Conservation (phyloP, 768 basidiomycete genomes). For the Exidia glandulosa region DNA sequence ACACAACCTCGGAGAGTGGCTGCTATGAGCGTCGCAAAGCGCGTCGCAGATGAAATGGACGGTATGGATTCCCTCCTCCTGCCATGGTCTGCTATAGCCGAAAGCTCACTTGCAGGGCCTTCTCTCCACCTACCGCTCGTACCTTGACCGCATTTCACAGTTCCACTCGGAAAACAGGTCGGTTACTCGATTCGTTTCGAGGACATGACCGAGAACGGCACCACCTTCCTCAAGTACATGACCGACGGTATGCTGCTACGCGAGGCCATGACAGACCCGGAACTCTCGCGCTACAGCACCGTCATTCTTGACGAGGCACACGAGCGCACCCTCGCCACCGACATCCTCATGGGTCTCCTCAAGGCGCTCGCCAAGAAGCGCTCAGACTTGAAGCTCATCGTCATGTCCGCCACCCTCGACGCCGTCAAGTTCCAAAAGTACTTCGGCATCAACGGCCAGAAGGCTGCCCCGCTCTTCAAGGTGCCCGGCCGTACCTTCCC, state of each 20-base stretch:
- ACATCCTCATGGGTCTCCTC: conserved; percentile 95
- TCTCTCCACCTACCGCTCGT: not conserved
- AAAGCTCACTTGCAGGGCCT: conserved; percentile 4
- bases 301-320: conserved; percentile 99
- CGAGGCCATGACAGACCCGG: conserved; percentile 95
- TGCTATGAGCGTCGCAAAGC: conserved; percentile 96
- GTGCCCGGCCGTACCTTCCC: conserved; percentile 91
- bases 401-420: conserved; percentile 98
- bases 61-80: conserved; percentile 36
- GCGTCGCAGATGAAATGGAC: conserved; percentile 99
- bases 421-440: conserved; percentile 95
- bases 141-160: conserved; percentile 27
- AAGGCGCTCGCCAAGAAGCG: conserved; percentile 75
- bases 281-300: conserved; percentile 82
- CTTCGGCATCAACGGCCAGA: conserved; percentile 45
- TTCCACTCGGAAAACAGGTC: conserved; percentile 86
- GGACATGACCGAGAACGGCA: conserved; percentile 83
- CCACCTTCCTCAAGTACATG: conserved; percentile 98
- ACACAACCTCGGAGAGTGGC: conserved; percentile 95
- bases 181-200: conserved; percentile 99
- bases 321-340: conserved; percentile 94
- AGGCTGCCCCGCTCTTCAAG: conserved; percentile 69
- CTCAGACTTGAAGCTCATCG: conserved; percentile 85
- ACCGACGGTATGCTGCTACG: conserved; percentile 99
- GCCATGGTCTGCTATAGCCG: not conserved